Evolutionary conservation across 345 rosid species (phyloP), one percentile per base, ranked within the genome.

Genomic region (Rhizophora apiculata): DNA sequence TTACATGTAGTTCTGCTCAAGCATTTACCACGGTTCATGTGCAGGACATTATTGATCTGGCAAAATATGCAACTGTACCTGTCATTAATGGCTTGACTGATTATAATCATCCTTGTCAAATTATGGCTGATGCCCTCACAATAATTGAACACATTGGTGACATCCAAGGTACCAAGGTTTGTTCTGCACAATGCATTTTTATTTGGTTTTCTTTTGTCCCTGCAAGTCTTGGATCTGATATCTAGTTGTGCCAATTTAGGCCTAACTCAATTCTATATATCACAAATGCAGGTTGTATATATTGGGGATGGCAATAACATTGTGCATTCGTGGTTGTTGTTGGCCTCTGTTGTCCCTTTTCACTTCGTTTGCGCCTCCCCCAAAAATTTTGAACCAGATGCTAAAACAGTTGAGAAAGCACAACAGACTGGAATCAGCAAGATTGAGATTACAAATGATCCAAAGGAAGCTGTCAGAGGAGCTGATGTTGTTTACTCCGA

Each of bases 401-500:
- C 82, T 60, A 78, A 81, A 71, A 89, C 94, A 53, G 90, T 92
- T 19, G 74, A 85, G 72, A 90, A 87, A 87, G 96, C 96, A 60
- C 83, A 69, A 18, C 74, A 72, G 65, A 86, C 91, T 64, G 96
- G 99, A 53, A 80, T 92, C 56, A 82, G 99, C 84, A 89, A 95
- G 87, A 89, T 95, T 43, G 97, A 95, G 84, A 89, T 95, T 63
- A 84, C 82, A 67, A 83, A 89, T 74, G 97, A 95, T 78, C 86
- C 92, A 29, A 90, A 84, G 72, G 97, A 92, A 84, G 98, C 92
- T 72, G 93, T 95, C 22, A 75, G 68, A 71, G 94, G 87, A 72
- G 97, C 96, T 70, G 97, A 95, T 88, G 96, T 95, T 68, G 98
- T 95, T n/a, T 95, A 87, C 85, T 92, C 99, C 21, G 99, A 95